A percentile compares a stretch with the other conserved stretches of the same genome.
Evolutionary conservation across 2,329 filamentous ascomycete species (phyloP).

Genomic region (Rhynchosporium agropyri): DNA sequence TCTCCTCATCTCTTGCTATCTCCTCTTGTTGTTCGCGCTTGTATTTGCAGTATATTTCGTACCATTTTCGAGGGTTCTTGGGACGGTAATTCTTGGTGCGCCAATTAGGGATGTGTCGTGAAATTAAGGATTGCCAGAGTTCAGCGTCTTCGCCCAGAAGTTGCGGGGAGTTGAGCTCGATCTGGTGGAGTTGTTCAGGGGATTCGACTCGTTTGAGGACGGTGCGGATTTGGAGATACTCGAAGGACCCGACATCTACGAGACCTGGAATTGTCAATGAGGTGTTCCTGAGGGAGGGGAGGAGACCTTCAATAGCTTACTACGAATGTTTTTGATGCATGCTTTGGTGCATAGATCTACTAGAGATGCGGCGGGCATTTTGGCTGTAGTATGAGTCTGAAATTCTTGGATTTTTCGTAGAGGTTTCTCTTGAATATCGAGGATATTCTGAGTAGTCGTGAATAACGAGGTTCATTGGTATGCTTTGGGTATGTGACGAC

Average conservation of each 20-base stretch:
- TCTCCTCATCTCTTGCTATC: conserved; percentile 59
- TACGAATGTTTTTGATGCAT: conserved; percentile 56
- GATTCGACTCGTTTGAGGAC: conserved; percentile 73
- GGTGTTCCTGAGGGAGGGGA: conserved; percentile 5
- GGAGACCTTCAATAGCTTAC: conserved; percentile 25
- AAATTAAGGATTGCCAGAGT: conserved; percentile 80
- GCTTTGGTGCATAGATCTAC: conserved; percentile 53
- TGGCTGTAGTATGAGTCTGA: not conserved
- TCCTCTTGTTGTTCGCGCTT: conserved; percentile 59
- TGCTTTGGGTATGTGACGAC: not conserved
- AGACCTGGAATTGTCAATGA: conserved; percentile 50
- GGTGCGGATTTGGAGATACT: conserved; percentile 65
- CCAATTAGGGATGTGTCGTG: conserved; percentile 69
- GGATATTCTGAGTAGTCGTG: conserved; percentile 1
- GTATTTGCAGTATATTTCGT: conserved; percentile 74
- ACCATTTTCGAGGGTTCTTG: conserved; percentile 71
- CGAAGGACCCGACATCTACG: conserved; percentile 70
- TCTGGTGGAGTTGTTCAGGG: conserved; percentile 70
- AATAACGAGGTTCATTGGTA: not conserved
- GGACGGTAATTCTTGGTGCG: conserved; percentile 66
- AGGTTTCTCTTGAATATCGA: not conserved
- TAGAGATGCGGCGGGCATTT: conserved; percentile 54
- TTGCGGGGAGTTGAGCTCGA: conserved; percentile 79
- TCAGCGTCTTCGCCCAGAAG: conserved; percentile 69
- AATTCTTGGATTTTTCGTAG: not conserved